Percentiles rank a stretch among this genome's conserved stretches.
Evolutionary conservation across 768 basidiomycete genomes (phyloP).

Genomic region (Pholiota conissans): DNA sequence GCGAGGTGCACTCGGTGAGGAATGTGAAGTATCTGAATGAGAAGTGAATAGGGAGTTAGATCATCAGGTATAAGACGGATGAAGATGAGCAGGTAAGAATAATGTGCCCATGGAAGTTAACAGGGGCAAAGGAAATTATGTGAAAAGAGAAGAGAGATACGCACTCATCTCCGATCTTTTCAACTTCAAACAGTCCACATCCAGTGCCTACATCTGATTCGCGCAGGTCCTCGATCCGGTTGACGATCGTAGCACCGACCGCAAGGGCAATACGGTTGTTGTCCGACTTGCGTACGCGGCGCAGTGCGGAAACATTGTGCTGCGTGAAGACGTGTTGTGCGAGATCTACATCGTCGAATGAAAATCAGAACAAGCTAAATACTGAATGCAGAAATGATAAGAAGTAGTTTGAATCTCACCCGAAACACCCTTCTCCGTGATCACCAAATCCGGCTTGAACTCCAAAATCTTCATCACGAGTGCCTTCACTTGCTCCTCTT

Average conservation of each 20-base stretch:
- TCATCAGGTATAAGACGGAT: too few relatives aligned
- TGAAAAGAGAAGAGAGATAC: slow-evolving; percentile 25
- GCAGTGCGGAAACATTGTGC: slow-evolving; percentile 87
- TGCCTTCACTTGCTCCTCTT: slow-evolving; percentile 94
- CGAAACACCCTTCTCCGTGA: slow-evolving; percentile 98
- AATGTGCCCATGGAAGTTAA: too few relatives aligned
- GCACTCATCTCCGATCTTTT: slow-evolving; percentile 96
- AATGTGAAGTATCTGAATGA: slow-evolving; percentile 87
- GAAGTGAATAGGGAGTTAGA: neutral
- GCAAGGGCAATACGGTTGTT: slow-evolving; percentile 98
- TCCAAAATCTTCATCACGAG: slow-evolving; percentile 85
- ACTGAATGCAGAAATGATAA: too few relatives aligned
- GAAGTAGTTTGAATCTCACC: slow-evolving; percentile 50
- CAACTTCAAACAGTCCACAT: slow-evolving; percentile 95
- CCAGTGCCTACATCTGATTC: slow-evolving; percentile 90
- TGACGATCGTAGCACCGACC: slow-evolving; percentile 94
- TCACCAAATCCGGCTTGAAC: slow-evolving; percentile 92
- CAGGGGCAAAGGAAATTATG: neutral
- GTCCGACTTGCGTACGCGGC: slow-evolving; percentile 98
- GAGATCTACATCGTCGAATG: slow-evolving; percentile 54
- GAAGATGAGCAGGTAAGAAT: too few relatives aligned
- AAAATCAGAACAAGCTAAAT: neutral
- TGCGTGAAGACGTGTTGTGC: slow-evolving; percentile 91
- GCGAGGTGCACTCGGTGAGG: slow-evolving; percentile 85
- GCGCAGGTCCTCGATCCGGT: slow-evolving; percentile 91